Evolutionary conservation across 1,284 basidiomycete species (phyloP), one percentile per base, ranked within the genome.

Genomic region (Xerocomus tenax): DNA sequence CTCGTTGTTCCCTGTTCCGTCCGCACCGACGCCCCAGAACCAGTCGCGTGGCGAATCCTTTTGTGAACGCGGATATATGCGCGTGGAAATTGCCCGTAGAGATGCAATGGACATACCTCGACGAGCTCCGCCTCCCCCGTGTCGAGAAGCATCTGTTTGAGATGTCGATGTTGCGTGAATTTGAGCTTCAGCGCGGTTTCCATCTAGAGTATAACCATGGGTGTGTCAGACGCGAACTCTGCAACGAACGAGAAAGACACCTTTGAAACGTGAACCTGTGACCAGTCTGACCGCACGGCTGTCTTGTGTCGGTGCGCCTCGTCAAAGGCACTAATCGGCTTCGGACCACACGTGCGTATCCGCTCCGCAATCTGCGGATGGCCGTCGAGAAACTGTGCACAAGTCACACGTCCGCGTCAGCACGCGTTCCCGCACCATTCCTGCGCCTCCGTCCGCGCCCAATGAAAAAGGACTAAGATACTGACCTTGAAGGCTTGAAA

Each of bases 401-500:
- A 44, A 8, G 15, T 10, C n/a, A 28, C 12, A n/a, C n/a, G n/a
- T n/a, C n/a, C 18, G 10, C 28, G 42, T 58, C 48, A 61, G 49
- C n/a, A 29, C 35, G 2, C 15, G 8, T 15, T 29, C 12, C 12
- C 28, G 28, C 28, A 29, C 28, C 10, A 19, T 2, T 19, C 15
- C n/a, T 3, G 40, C 5, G 32, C 32, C 32, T 34, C 32, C n/a
- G 32, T 16, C 32, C 32, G 15, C 15, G 13, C 29, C 29, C 29
- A 30, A 13, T 13, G 32, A n/a, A 34, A 16, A 34, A n/a, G 8
- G 21, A 8, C 13, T 3, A 5, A 13, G 15, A 18, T n/a, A 23
- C n/a, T 21, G 50, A 79, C 81, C 64, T 82, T 82, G 69, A 81
- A 77, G 0, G 81, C 79, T 55, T 82, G 81, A 57, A 82, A 82